Evolutionary conservation across 2,329 filamentous ascomycete species (phyloP), one percentile per base, ranked within the genome.

Genomic region (Akanthomyces dipterigenus): DNA sequence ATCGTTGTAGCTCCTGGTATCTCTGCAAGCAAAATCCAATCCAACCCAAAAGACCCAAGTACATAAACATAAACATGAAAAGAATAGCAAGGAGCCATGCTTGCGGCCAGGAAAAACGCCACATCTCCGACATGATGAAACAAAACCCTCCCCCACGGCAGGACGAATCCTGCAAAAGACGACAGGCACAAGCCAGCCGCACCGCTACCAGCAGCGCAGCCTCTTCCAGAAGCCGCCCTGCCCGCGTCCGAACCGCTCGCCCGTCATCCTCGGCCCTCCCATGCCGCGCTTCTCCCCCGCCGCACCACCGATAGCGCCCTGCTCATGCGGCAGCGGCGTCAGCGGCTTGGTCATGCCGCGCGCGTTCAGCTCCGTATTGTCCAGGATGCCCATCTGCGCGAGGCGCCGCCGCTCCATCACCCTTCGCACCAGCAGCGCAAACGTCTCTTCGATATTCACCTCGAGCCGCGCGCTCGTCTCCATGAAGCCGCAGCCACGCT

Each of bases 391-490:
- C 69, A 76, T 73, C 66, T 79, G 80, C 4, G 82, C 82, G 49
- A 80, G 72, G 16, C 76, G 72, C 22, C 83, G 73, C n/a, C 77
- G 77, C 76, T 87, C 84, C 51, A 83, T 79, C 55, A 88, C 85
- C 56, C 85, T 78, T 28, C 84, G 78, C 48, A 88, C 82, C 63
- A 88, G 83, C 43, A 87, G 80, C 40, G 88, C 89, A 79, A 95
- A 95, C 0, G 90, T 93, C 81, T 95, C 90, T 73, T 95, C 90
- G 64, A 95, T 91, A 72, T 95, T 95, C 65, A 95, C 90, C 78
- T 91, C 89, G 68, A 92, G 84, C 60, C 90, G 79, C 5, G 90
- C 90, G 69, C 88, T 91, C 64, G 90, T 95, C 82, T 95, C 90
- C 90, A 95, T 95, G 76, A 95, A 95, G 43, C 90, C 90, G 75